These are phyloP conservation scores for Digitaria exilis DNA, from an alignment of 202 grass and related monocot genomes.

Conservation along the genomic window DNA sequence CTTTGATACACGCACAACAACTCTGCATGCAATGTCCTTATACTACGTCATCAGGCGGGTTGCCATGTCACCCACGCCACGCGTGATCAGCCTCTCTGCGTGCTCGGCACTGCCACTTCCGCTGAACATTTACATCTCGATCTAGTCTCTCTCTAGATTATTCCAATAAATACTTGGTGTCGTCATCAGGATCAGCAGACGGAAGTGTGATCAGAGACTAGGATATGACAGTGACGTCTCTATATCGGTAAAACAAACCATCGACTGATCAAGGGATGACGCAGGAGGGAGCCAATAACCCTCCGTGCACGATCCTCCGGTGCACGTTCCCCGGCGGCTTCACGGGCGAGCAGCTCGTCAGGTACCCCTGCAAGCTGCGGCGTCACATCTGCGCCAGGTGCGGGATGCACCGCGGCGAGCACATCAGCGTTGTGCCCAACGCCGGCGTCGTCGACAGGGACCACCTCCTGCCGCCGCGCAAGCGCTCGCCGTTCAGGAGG, in stretches of 20 bases:
- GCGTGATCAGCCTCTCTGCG: not conserved
- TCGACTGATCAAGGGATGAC: not conserved
- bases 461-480: slow-evolving; percentile 40
- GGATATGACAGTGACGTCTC: not conserved
- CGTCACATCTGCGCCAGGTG: slow-evolving; percentile 23
- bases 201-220: not conserved
- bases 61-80: not conserved
- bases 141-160: too few relatives aligned
- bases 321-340: not conserved
- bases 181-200: slow-evolving; percentile 1
- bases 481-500: slow-evolving; percentile 28
- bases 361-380: slow-evolving; percentile 29
- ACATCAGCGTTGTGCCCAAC: not conserved
- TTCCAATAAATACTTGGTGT: not conserved
- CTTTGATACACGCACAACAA: not conserved
- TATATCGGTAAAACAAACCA: not conserved
- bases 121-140: not conserved
- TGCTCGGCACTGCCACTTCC: slow-evolving; percentile 15
- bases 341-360: not conserved
- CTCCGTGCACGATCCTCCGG: not conserved
- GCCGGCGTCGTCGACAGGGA: slow-evolving; percentile 22
- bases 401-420: slow-evolving; percentile 4
- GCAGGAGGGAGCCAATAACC: not conserved
- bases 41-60: not conserved
- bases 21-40: not conserved